Evolutionary conservation across 169 alveolate genomes (phyloP).

Genomic region (Cryptosporidium bovis): DNA sequence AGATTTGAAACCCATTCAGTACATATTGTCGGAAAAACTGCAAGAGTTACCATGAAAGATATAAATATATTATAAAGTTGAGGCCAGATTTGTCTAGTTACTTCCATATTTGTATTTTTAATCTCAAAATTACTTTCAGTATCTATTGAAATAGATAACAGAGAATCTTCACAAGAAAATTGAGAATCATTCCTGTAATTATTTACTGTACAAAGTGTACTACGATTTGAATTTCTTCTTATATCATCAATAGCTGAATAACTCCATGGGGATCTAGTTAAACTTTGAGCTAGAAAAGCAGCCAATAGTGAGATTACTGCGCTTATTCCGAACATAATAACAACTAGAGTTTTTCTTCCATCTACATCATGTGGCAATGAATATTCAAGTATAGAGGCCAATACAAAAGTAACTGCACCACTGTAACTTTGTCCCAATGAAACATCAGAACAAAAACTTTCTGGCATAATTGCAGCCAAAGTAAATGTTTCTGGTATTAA

Average conservation of each 20-base stretch:
- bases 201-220: neutral
- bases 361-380: conserved; percentile 34
- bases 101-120: conserved; percentile 37
- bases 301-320: conserved; percentile 40
- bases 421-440: conserved; percentile 67
- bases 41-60: conserved; percentile 64
- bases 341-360: conserved; percentile 42
- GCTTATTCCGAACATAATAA: conserved; percentile 42
- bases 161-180: conserved; percentile 46
- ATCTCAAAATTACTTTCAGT: conserved; percentile 37
- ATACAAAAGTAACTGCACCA: conserved; percentile 41
- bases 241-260: conserved; percentile 71
- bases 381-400: conserved; percentile 26
- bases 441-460: conserved; percentile 69
- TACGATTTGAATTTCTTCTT: conserved; percentile 15
- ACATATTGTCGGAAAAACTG: conserved; percentile 65
- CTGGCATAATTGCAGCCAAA: conserved; percentile 70
- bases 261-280: conserved; percentile 63
- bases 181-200: conserved; percentile 20
- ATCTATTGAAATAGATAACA: conserved; percentile 50
- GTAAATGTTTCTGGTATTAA: conserved; percentile 69
- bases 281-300: conserved; percentile 64
- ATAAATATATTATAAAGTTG: conserved; percentile 72
- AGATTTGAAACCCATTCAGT: conserved; percentile 45
- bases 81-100: conserved; percentile 71